Evolutionary conservation across 2,329 filamentous ascomycete genomes (phyloP), one percentile per base, ranked within the genome.

Genomic region (Pyrenochaeta sp.): DNA sequence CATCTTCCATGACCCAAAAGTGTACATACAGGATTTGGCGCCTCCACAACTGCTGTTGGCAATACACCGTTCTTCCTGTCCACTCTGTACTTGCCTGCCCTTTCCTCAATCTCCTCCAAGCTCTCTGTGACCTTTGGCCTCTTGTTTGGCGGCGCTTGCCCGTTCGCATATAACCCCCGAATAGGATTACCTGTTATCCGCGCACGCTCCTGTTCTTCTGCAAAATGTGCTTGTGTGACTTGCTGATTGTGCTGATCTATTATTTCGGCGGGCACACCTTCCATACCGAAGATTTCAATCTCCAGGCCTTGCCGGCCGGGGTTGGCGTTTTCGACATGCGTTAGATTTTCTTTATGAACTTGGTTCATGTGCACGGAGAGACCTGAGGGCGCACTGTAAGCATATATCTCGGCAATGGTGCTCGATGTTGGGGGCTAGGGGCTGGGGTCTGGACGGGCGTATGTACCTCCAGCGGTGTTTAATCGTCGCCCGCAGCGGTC

Each of bases 221-320:
- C 88, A 76, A 96, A 94, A 77, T 89, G 97, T 75, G 90, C 89
- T 66, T 91, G 86, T 60, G 92, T 87, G 72, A 98, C 91, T 67
- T 91, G 87, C 77, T 95, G 90, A 72, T 91, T 90, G 81, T 97
- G 93, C 70, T 90, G 86, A 68, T 91, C 85, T 52, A 91, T 80
- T 58, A 96, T 85, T 52, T 97, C 91, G 53, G 92, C 89, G 2
- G 95, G 95, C 32, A 98, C 91, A 71, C 95, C 95, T 75, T 97
- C 92, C 91, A 97, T 97, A 70, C 94, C 95, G 74, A 98, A 99
- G 69, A 99, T 97, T 78, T 99, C 95, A 55, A 96, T 87, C 55
- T 96, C 92, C 55, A 96, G 86, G 54, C 90, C 89, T 60, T 91
- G 87, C 58, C 95, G 88, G 69, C 94, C 94, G 0, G 90, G 88